A percentile compares a stretch with the other conserved stretches of the same genome.
Evolutionary conservation across 2,329 filamentous ascomycete genomes (phyloP).

Genomic region (Sporothrix dimorphospora): DNA sequence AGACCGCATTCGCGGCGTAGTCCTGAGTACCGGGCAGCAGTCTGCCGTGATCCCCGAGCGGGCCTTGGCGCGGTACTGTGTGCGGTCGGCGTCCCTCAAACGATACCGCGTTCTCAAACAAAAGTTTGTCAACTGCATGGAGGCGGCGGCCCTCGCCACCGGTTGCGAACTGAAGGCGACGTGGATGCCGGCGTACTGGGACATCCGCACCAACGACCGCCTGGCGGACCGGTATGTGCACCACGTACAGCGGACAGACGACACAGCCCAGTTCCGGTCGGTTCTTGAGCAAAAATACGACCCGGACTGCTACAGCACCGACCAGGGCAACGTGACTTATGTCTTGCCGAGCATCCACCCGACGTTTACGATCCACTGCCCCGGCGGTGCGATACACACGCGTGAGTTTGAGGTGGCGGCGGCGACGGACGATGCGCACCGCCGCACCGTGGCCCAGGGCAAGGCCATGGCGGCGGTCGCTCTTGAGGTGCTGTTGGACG

Average conservation of each 20-base stretch:
- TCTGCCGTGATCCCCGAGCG: not conserved
- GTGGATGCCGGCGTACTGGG: not conserved
- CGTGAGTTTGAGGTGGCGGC: not conserved
- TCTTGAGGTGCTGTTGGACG: not conserved
- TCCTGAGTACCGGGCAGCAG: not conserved
- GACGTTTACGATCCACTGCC: not conserved
- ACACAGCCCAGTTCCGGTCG: not conserved
- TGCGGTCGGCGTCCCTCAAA: not conserved
- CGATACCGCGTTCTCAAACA: not conserved
- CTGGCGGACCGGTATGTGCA: not conserved
- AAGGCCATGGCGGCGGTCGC: not conserved
- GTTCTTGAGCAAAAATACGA: not conserved
- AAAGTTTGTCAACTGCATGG: not conserved
- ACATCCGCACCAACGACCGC: not conserved
- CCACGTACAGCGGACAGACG: not conserved
- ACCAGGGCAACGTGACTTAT: not conserved
- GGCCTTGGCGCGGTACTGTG: not conserved
- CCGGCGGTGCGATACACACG: not conserved
- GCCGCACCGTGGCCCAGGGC: not conserved
- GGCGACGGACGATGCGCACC: not conserved
- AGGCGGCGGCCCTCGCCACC: not conserved
- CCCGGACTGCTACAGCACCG: not conserved
- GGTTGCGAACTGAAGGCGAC: not conserved
- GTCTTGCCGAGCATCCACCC: not conserved
- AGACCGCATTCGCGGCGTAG: not conserved